Base-by-base conservation (phyloP, 106 monocot genomes). In the Hemerocallis citrina region DNA sequence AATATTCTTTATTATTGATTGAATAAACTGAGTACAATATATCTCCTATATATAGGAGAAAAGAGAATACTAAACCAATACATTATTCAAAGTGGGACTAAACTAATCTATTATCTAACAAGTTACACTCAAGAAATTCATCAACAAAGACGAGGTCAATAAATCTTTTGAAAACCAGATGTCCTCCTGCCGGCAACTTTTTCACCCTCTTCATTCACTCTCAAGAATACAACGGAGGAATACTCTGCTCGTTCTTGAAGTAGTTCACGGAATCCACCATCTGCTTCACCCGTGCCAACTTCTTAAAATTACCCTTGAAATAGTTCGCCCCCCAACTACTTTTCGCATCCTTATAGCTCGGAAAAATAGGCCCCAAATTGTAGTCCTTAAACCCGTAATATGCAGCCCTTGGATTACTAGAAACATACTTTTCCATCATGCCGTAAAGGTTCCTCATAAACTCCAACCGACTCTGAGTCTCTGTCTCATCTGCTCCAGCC, bases 391-490 rank as follows among this genome's bases (percentile, higher is more conserved):
- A n/a, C n/a, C 73, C 73, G 5, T 61, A 41, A 36, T 79, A 73
- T 16, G 79, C 79, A 1, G 63, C 64, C 31, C 79, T 73, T 11
- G 79, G 79, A 0, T 69, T 58, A 5, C 35, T 69, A 1, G 64
- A 64, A 27, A 74, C 79, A 38, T 64, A 65, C n/a, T 75, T 75
- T 15, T 56, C 9, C 76, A 76, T 81, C 38, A 70, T 56, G 43
- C 11, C 35, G 15, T 74, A 52, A 23, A 80, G 10, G 24, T 20
- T 57, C 31, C 63, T 73, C 58, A 79, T 64, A 73, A 68, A 79
- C 0, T 45, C 64, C 59, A 68, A 23, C 32, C 64, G 68, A 32
- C 16, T 34, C 16, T 67, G 8, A 9, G 20, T 41, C 13, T 19
- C 64, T 7, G 10, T 42, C 9, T 66, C 33, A 3, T 23, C 72